Percentiles rank a stretch among this genome's conserved stretches.
Evolutionary conservation across 108 stramenopile genomes (phyloP).

Genomic region (Nitzschia sp.): DNA sequence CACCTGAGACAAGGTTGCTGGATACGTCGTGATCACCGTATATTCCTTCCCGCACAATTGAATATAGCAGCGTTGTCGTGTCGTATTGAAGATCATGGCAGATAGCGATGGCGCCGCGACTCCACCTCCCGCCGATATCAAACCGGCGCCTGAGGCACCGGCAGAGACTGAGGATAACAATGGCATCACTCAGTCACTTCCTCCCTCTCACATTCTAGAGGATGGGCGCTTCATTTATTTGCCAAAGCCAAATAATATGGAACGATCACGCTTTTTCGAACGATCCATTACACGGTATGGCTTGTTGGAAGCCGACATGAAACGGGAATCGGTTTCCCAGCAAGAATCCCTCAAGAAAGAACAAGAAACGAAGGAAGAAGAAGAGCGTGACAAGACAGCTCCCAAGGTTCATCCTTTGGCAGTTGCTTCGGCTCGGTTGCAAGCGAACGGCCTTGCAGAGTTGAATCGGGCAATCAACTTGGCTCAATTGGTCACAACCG

Average conservation of each 20-base stretch:
- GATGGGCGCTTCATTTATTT: constrained; percentile 73
- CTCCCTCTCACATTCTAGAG: constrained; percentile 85
- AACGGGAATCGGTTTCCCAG: neutral
- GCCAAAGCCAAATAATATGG: constrained; percentile 54
- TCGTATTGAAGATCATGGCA: too few relatives aligned
- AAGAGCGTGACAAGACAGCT: constrained; percentile 39
- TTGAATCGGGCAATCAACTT: constrained; percentile 85
- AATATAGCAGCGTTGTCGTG: too few relatives aligned
- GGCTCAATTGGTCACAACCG: constrained; percentile 53
- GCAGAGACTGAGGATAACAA: constrained; percentile 14
- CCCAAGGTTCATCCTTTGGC: constrained; percentile 72
- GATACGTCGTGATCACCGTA: too few relatives aligned
- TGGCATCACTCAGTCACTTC: constrained; percentile 33
- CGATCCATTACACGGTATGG: constrained; percentile 70
- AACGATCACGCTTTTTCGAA: constrained; percentile 68
- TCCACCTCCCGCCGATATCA: too few relatives aligned
- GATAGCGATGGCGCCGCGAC: too few relatives aligned
- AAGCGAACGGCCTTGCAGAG: constrained; percentile 72
- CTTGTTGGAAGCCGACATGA: constrained; percentile 47
- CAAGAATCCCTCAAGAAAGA: constrained; percentile 17
- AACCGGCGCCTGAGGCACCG: too few relatives aligned
- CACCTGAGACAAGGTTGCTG: too few relatives aligned
- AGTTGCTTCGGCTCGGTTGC: constrained; percentile 71
- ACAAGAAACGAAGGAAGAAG: constrained; percentile 10
- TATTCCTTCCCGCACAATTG: too few relatives aligned